These are phyloP conservation scores for Pulveroboletus sp. DNA, from an alignment of 768 basidiomycete species.

Conservation along the genomic window DNA sequence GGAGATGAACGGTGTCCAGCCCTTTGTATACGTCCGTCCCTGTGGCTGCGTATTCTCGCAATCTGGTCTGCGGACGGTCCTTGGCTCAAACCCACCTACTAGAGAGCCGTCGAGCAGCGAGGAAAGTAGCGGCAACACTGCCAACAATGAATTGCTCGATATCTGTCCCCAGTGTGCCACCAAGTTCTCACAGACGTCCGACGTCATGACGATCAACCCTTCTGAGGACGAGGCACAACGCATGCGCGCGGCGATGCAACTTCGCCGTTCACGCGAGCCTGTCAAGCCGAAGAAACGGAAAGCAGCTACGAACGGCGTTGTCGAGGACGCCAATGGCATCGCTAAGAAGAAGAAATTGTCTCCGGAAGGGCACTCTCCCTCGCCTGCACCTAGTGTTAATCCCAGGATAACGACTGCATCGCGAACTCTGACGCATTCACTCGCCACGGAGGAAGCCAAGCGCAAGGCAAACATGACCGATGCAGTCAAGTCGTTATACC, in stretches of 20 bases:
- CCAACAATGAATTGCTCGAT: constrained; percentile 38
- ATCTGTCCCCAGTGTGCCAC: constrained; percentile 76
- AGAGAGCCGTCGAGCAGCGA: constrained; percentile 20
- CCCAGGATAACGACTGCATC: constrained; percentile 54
- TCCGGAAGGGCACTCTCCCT: constrained; percentile 10
- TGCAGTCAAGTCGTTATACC: constrained; percentile 79
- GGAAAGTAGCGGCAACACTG: constrained; percentile 24
- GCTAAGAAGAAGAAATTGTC: constrained; percentile 43
- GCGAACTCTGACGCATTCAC: constrained; percentile 62
- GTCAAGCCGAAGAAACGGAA: constrained; percentile 60
- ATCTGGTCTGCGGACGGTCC: constrained; percentile 65
- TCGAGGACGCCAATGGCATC: constrained; percentile 27
- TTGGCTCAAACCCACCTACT: constrained; percentile 28
- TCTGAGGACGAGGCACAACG: constrained; percentile 57
- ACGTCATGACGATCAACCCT: constrained; percentile 69
- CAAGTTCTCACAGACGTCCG: constrained; percentile 56
- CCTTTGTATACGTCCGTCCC: constrained; percentile 80
- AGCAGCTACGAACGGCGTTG: constrained; percentile 36
- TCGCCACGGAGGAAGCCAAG: constrained; percentile 80
- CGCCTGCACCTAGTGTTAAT: constrained; percentile 35
- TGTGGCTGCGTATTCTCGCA: constrained; percentile 94
- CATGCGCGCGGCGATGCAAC: constrained; percentile 55
- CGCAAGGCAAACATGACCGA: constrained; percentile 81
- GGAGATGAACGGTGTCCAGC: constrained; percentile 90
- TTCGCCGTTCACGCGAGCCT: constrained; percentile 52